Evolutionary conservation across 208 protist genomes (phyloP).

Genomic region (Tetramitus jugosus): DNA sequence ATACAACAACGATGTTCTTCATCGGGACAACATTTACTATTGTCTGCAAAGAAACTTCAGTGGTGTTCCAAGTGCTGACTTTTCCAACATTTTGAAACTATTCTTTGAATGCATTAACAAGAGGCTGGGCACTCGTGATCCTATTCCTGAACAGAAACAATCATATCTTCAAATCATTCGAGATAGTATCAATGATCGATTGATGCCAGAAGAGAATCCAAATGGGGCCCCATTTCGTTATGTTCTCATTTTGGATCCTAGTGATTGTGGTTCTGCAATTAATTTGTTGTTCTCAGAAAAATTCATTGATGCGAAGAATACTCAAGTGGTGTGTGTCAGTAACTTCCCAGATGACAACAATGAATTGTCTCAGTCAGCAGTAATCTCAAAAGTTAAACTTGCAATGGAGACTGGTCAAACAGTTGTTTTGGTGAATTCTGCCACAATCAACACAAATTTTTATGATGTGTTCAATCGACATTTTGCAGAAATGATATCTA

Average conservation of each 20-base stretch:
- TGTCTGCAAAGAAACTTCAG: slow-evolving; percentile 37
- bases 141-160: background rate
- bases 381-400: slow-evolving; percentile 34
- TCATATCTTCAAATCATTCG: background rate
- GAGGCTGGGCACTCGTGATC: background rate
- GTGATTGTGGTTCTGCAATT: slow-evolving; percentile 33
- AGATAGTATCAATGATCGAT: slow-evolving; percentile 30
- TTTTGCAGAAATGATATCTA: slow-evolving; percentile 16
- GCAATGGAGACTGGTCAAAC: slow-evolving; percentile 34
- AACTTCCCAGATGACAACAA: slow-evolving; percentile 38
- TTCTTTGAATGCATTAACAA: slow-evolving; percentile 22
- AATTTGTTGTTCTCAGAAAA: slow-evolving; percentile 18
- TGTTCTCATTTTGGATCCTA: slow-evolving; percentile 45
- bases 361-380: slow-evolving; percentile 15
- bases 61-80: slow-evolving; percentile 23
- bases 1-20: background rate
- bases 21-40: slow-evolving; percentile 9
- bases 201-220: slow-evolving; percentile 31
- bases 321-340: slow-evolving; percentile 29
- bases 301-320: slow-evolving; percentile 22
- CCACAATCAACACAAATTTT: slow-evolving; percentile 34
- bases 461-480: slow-evolving; percentile 52
- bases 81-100: background rate
- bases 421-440: slow-evolving; percentile 40
- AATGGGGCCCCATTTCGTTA: slow-evolving; percentile 36